Evolutionary conservation across 208 protist genomes (phyloP).

Genomic region (Crithidia sp.): DNA sequence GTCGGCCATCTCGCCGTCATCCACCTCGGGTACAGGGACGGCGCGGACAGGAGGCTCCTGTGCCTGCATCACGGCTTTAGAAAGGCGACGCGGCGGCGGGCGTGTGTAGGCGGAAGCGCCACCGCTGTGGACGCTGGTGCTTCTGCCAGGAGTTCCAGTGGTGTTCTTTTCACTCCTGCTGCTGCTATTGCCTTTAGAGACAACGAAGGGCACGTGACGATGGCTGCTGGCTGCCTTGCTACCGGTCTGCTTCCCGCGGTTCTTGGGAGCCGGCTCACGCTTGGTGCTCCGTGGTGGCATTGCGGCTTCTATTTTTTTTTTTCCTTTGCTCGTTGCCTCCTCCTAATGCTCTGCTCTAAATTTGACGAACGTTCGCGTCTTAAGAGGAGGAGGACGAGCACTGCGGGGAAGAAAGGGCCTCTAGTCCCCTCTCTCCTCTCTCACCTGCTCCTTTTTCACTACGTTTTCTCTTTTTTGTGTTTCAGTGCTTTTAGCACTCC

Average conservation of each 20-base stretch:
- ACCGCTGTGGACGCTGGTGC: no score
- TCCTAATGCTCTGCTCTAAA: background rate
- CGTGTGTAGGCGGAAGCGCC: no score
- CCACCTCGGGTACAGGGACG: no score
- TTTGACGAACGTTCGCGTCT: background rate
- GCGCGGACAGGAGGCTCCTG: no score
- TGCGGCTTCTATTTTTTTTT: background rate
- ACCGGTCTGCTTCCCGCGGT: background rate
- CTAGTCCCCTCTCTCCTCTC: no score
- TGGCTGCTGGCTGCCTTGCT: background rate
- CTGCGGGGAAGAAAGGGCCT: background rate
- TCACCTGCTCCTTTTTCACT: no score
- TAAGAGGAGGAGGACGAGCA: background rate
- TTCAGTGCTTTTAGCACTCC: no score
- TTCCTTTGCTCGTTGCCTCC: background rate
- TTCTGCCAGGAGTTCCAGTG: background rate
- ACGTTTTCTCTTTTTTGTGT: no score
- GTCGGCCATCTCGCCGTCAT: no score
- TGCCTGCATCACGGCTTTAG: background rate
- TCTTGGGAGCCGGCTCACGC: conserved; percentile 5
- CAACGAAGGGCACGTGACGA: background rate
- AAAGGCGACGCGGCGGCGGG: background rate
- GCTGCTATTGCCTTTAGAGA: background rate
- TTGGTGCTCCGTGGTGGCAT: conserved; percentile 11
- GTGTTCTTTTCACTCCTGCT: background rate